Evolutionary conservation across 2,329 filamentous ascomycete genomes (phyloP).

Genomic region (Lasiodiplodia citricola): DNA sequence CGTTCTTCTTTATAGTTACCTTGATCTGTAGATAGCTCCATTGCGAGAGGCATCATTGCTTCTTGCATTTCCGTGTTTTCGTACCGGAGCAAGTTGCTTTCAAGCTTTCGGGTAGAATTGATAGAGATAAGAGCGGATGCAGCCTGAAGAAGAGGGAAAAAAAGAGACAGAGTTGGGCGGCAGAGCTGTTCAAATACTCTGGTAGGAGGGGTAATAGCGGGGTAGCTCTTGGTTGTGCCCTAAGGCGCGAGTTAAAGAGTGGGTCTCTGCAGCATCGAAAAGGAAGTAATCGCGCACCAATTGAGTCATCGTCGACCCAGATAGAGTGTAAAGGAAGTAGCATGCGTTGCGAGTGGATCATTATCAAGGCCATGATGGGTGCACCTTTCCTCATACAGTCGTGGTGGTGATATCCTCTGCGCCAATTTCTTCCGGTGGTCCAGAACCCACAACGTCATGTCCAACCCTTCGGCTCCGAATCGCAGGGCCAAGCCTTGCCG

Average conservation of each 20-base stretch:
- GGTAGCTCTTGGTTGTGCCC: constrained; percentile 21
- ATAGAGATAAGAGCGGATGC: background rate
- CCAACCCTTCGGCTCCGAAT: background rate
- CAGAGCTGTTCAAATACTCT: background rate
- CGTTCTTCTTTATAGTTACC: constrained; percentile 48
- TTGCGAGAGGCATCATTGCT: constrained; percentile 32
- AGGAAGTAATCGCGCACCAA: constrained; percentile 1
- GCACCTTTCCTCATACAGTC: background rate
- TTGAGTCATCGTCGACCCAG: background rate
- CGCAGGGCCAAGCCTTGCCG: too few relatives aligned
- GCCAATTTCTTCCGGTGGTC: background rate
- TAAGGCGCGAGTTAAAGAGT: constrained; percentile 7
- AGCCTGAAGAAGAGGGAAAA: background rate
- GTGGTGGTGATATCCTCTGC: background rate
- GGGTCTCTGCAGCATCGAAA: background rate
- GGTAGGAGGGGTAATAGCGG: constrained; percentile 24
- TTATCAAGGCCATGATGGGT: background rate
- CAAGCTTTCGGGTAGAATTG: background rate
- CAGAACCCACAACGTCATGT: background rate
- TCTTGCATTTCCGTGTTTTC: constrained; percentile 14
- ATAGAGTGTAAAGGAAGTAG: background rate
- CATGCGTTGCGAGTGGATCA: background rate
- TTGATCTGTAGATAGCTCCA: constrained; percentile 49
- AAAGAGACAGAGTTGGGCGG: background rate
- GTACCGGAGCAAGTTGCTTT: constrained; percentile 25